These are phyloP conservation scores for Talaromyces piceae DNA, from an alignment of 2,329 filamentous ascomycete genomes.

Conservation along the genomic window DNA sequence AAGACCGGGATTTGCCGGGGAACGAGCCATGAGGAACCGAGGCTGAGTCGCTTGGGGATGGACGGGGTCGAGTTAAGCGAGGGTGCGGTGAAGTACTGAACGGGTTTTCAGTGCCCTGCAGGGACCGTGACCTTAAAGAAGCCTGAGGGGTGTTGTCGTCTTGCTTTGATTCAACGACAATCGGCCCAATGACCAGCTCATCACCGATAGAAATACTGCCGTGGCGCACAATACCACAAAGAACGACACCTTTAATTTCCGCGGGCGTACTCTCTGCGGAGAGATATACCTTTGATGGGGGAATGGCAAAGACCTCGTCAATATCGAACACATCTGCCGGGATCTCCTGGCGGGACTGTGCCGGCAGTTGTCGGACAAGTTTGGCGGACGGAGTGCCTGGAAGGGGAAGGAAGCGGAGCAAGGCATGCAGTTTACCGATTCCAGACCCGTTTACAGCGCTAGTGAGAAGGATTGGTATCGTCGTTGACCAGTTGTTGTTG, in stretches of 20 bases:
- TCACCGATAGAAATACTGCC: slow-evolving; percentile 73
- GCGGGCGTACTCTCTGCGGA: slow-evolving; percentile 34
- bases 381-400: slow-evolving; percentile 38
- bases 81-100: slow-evolving; percentile 17
- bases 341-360: slow-evolving; percentile 34
- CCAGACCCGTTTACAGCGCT: slow-evolving; percentile 81
- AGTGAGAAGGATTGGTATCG: slow-evolving; percentile 79
- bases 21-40: slow-evolving; percentile 19
- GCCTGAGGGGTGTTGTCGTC: slow-evolving; percentile 39
- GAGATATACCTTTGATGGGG: slow-evolving; percentile 52
- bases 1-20: slow-evolving; percentile 38
- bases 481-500: slow-evolving; percentile 32
- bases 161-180: slow-evolving; percentile 41
- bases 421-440: slow-evolving; percentile 71
- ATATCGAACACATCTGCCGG: slow-evolving; percentile 71
- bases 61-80: slow-evolving; percentile 22
- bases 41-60: slow-evolving; percentile 27
- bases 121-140: slow-evolving; percentile 11
- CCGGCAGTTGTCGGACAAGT: slow-evolving; percentile 15
- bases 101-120: slow-evolving; percentile 13
- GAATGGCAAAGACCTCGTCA: slow-evolving; percentile 78
- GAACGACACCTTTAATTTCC: slow-evolving; percentile 57
- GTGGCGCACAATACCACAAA: slow-evolving; percentile 77
- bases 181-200: slow-evolving; percentile 70
- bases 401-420: slow-evolving; percentile 69